A percentile compares a stretch with the other conserved stretches of the same genome.
phyloP scores from a whole-genome alignment of 176 grass and related monocot genomes.

The Aegilops bicornis region DNA sequence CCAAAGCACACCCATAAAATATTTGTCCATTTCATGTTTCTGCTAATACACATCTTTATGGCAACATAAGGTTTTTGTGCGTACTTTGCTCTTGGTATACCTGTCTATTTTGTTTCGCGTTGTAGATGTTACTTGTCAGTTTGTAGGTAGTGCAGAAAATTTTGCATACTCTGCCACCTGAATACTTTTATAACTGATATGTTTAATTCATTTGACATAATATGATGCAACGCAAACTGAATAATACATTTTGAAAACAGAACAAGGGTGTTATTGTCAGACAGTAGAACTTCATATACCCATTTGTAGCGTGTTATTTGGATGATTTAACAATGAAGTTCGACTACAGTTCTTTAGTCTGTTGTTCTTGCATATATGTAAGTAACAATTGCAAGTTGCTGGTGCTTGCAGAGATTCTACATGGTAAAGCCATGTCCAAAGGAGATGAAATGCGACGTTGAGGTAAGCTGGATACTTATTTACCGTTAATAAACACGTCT shows the following conservation, averaged over 20 bases:
- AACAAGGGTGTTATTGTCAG: neutral
- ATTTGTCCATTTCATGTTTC: constrained; percentile 6
- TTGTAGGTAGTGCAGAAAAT: neutral
- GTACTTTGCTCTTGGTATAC: constrained; percentile 7
- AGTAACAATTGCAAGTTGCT: constrained; percentile 18
- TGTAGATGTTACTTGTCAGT: constrained; percentile 6
- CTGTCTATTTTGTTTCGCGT: neutral
- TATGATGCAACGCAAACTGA: neutral
- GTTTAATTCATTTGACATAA: neutral
- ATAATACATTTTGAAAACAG: constrained; percentile 4
- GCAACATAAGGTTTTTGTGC: constrained; percentile 8
- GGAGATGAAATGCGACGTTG: constrained; percentile 98
- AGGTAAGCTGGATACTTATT: constrained; percentile 50
- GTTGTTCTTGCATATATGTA: neutral
- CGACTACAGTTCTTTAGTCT: neutral
- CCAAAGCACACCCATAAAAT: neutral
- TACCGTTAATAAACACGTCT: neutral
- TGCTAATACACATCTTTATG: constrained; percentile 6
- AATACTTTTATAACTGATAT: neutral
- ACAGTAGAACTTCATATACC: neutral
- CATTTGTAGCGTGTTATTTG: constrained; percentile 13
- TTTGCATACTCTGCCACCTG: neutral
- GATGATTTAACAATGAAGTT: neutral
- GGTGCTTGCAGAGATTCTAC: constrained; percentile 85
- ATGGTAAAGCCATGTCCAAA: constrained; percentile 96